These are phyloP conservation scores for Pythium aristosporum DNA, from an alignment of 352 stramenopile species.

Conservation along the genomic window DNA sequence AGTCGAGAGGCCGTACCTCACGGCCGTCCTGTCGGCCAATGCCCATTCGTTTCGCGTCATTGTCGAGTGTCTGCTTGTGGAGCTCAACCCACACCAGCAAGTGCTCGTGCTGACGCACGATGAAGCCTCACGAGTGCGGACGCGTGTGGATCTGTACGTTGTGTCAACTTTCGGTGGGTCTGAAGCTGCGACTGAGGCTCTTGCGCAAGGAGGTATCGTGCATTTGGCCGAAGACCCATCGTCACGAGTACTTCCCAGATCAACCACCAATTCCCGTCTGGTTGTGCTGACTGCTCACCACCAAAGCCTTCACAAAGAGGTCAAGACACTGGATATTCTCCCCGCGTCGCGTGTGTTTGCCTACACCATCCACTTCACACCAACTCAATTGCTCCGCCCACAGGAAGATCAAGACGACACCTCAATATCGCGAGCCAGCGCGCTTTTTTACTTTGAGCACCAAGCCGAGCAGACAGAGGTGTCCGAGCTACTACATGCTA, in stretches of 20 bases:
- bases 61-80: constrained; percentile 33
- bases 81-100: constrained; percentile 16
- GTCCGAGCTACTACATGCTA: neutral
- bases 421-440: neutral
- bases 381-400: neutral
- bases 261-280: neutral
- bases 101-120: constrained; percentile 29
- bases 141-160: neutral
- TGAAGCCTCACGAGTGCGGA: neutral
- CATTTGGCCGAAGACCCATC: neutral
- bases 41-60: neutral
- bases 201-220: neutral
- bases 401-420: neutral
- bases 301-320: neutral
- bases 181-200: neutral
- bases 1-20: neutral
- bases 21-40: neutral
- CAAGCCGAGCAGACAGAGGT: neutral
- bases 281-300: neutral
- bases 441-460: neutral
- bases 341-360: neutral
- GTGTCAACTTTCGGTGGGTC: neutral
- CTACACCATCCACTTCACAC: neutral
- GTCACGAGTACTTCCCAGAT: neutral
- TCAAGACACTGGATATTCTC: neutral